Evolutionary conservation across 176 grass and related monocot genomes (phyloP).

Genomic region (Phragmites australis): DNA sequence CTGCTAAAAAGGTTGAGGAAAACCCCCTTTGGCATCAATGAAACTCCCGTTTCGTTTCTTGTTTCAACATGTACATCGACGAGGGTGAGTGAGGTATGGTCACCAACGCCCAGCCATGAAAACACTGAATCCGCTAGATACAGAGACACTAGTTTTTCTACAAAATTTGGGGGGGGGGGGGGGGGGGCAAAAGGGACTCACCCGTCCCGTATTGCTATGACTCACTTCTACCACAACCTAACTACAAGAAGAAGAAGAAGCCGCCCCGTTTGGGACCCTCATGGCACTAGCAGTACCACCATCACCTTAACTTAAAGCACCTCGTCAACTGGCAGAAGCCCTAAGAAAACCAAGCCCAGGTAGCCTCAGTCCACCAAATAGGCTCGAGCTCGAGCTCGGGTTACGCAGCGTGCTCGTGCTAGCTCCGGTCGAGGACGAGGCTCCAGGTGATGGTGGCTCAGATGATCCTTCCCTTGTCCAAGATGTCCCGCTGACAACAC

Average conservation of each 20-base stretch:
- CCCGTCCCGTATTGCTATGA: background rate
- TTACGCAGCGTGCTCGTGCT: background rate
- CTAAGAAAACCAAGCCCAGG: conserved; percentile 15
- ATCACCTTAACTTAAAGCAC: too few species aligned
- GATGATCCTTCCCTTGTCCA: background rate
- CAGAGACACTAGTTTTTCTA: background rate
- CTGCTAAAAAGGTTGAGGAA: too few species aligned
- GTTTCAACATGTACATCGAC: too few species aligned
- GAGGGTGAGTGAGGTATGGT: too few species aligned
- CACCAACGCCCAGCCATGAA: too few species aligned
- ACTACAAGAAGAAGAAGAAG: background rate
- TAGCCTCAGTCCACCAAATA: conserved; percentile 31
- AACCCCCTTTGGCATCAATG: too few species aligned
- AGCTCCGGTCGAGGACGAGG: background rate
- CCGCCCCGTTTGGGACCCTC: too few species aligned
- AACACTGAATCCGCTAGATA: too few species aligned
- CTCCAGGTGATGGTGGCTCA: background rate
- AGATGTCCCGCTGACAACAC: background rate
- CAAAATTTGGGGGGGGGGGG: conserved; percentile 15
- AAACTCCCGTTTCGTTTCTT: too few species aligned
- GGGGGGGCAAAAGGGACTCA: background rate
- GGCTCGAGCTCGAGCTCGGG: background rate
- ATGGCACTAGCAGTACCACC: too few species aligned
- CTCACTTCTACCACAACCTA: background rate
- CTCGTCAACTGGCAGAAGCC: background rate